Evolutionary conservation across 2,329 filamentous ascomycete genomes (phyloP).

Genomic region (Aspergillus piperis): DNA sequence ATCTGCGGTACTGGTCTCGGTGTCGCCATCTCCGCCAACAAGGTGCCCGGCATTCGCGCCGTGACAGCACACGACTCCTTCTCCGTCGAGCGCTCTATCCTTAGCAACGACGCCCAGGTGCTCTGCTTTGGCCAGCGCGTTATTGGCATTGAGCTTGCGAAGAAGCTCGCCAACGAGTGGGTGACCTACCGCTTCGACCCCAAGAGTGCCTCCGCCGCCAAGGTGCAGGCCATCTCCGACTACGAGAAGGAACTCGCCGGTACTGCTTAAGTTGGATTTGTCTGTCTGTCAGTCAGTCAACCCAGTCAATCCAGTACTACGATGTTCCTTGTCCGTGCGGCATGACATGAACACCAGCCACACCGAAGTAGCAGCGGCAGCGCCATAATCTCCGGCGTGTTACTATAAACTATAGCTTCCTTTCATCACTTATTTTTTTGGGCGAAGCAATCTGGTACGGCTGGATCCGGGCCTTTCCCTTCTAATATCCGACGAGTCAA

Average conservation of each 20-base stretch:
- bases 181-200: slow-evolving; percentile 78
- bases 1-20: slow-evolving; percentile 87
- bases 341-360: too few relatives aligned
- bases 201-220: slow-evolving; percentile 63
- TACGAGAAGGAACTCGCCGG: slow-evolving; percentile 43
- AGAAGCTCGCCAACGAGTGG: slow-evolving; percentile 78
- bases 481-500: slow-evolving; percentile 20
- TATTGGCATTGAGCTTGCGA: slow-evolving; percentile 76
- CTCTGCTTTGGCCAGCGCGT: slow-evolving; percentile 84
- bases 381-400: neutral
- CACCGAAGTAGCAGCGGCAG: too few relatives aligned
- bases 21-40: slow-evolving; percentile 87
- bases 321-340: too few relatives aligned
- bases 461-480: slow-evolving; percentile 1
- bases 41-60: slow-evolving; percentile 79
- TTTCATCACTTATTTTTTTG: slow-evolving; percentile 5
- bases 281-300: neutral
- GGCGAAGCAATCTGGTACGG: slow-evolving; percentile 13
- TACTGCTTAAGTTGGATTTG: slow-evolving; percentile 3
- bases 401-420: neutral
- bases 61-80: slow-evolving; percentile 88
- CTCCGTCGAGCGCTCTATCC: slow-evolving; percentile 74
- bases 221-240: slow-evolving; percentile 53
- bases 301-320: slow-evolving; percentile 4
- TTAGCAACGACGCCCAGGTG: slow-evolving; percentile 86